These are phyloP conservation scores for Diaporthe velutina DNA, from an alignment of 2,329 filamentous ascomycete genomes.

Conservation along the genomic window DNA sequence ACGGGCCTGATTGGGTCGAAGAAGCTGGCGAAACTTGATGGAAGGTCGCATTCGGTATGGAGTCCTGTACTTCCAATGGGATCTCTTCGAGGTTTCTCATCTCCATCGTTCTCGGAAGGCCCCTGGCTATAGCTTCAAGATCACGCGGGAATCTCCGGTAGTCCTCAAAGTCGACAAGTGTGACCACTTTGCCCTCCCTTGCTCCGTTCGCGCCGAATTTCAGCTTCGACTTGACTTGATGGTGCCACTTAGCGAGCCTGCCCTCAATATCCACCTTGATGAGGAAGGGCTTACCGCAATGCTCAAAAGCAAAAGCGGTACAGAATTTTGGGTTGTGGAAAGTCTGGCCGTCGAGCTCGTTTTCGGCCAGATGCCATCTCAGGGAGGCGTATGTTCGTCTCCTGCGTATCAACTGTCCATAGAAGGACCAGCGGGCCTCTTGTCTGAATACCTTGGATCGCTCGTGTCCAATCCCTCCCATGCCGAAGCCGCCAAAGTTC, in stretches of 20 bases:
- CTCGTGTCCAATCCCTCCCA: slow-evolving; percentile 44
- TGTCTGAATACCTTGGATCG: slow-evolving; percentile 40
- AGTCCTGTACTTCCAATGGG: slow-evolving; percentile 24
- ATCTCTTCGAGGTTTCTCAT: slow-evolving; percentile 26
- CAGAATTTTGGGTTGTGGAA: slow-evolving; percentile 46
- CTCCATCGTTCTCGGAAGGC: slow-evolving; percentile 29
- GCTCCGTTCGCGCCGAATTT: slow-evolving; percentile 38
- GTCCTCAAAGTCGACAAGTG: slow-evolving; percentile 25
- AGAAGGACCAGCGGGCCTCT: slow-evolving; percentile 45
- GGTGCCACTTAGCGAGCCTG: slow-evolving; percentile 44
- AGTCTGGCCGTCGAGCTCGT: slow-evolving; percentile 45
- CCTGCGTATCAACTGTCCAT: slow-evolving; percentile 41
- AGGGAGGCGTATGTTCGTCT: slow-evolving; percentile 44
- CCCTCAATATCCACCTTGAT: slow-evolving; percentile 49
- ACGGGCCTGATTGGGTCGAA: background rate
- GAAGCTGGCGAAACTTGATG: background rate
- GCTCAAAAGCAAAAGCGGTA: slow-evolving; percentile 49
- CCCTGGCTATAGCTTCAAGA: slow-evolving; percentile 18
- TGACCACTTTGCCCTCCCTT: slow-evolving; percentile 12
- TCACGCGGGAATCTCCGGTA: background rate
- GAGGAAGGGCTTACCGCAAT: slow-evolving; percentile 46
- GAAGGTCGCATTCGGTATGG: background rate
- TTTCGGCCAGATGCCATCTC: slow-evolving; percentile 48
- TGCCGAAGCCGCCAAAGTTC: slow-evolving; percentile 40
- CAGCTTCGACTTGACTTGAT: slow-evolving; percentile 42